These are phyloP conservation scores for Trypanosoma theileri DNA, from an alignment of 208 protist species.

Conservation along the genomic window DNA sequence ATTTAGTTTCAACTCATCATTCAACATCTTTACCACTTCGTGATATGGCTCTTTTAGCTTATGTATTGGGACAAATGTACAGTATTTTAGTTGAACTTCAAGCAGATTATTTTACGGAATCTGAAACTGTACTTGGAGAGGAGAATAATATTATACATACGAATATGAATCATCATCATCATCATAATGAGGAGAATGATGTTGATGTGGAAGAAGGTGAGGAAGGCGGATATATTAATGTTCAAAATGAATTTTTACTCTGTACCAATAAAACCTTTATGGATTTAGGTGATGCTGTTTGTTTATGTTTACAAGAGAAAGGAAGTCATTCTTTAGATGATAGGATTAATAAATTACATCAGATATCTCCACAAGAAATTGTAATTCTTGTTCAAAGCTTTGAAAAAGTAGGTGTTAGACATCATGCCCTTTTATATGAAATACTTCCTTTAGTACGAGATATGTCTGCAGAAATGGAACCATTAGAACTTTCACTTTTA, in stretches of 20 bases:
- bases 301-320: conserved; percentile 21
- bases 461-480: conserved; percentile 46
- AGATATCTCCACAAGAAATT: conserved; percentile 51
- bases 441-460: conserved; percentile 50
- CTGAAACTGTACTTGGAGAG: neutral
- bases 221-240: conserved; percentile 10
- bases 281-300: conserved; percentile 31
- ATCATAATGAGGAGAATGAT: conserved; percentile 8
- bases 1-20: neutral
- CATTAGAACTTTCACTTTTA: conserved; percentile 74
- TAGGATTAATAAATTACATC: neutral
- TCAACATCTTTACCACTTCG: conserved; percentile 4
- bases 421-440: conserved; percentile 55
- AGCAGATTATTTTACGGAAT: neutral
- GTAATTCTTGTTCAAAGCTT: conserved; percentile 85
- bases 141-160: neutral
- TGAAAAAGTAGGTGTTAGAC: conserved; percentile 40
- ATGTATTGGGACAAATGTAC: conserved; percentile 30
- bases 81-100: neutral
- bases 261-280: conserved; percentile 26
- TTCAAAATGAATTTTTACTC: neutral
- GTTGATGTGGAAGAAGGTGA: conserved; percentile 1
- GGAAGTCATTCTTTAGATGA: neutral
- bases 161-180: neutral
- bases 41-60: conserved; percentile 25